Evolutionary conservation across 495 filamentous ascomycete genomes (phyloP), one percentile per base, ranked within the genome.

Genomic region (Darksidea phi): DNA sequence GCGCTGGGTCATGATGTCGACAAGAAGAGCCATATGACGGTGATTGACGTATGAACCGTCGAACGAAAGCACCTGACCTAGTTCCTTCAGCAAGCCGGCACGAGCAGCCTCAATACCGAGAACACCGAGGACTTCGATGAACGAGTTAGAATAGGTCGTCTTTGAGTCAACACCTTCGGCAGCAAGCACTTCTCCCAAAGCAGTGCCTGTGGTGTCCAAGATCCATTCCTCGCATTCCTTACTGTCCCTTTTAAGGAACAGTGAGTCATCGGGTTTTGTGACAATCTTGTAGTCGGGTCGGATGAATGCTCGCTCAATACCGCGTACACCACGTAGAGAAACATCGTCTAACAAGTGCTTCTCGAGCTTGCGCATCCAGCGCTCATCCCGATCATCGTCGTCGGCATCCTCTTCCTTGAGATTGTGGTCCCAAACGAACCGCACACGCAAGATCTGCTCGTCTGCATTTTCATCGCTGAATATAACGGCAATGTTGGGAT

Each of bases 1-100:
- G 46, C 94, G 85, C 52, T 92, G 88, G 17, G 92, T 97, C 94
- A 99, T 99, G 52, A 99, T 90, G 75, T 99, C 94, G 60, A 95
- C 90, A 50, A 99, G 77, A n/a, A 99, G 86, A 18, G 90, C 86
- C 76, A 97, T 81, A 78, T 99, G 94, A 68, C 94, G 91, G 72
- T 97, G 91, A 72, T 99, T 99, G 80, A 99, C 94, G 71, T 99
- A 97, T 7, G 93, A 97, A 80, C 94, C 95, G 67, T 96, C 94
- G 64, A 97, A 97, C 10, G 95, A 88, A 73, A 99, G 76, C 74
- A 99, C 94, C 61, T 88, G 82, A 21, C 85, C 89, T 79, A 97
- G 75, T 71, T 99, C 95, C 32, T 86, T 83, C 72, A 97, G 82
- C 34, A 99, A 78, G 45, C 91, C 88, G 25, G 84, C 83, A 63